Evolutionary conservation across 768 basidiomycete genomes (phyloP), one percentile per base, ranked within the genome.

Genomic region (Pulveroboletus sp.): DNA sequence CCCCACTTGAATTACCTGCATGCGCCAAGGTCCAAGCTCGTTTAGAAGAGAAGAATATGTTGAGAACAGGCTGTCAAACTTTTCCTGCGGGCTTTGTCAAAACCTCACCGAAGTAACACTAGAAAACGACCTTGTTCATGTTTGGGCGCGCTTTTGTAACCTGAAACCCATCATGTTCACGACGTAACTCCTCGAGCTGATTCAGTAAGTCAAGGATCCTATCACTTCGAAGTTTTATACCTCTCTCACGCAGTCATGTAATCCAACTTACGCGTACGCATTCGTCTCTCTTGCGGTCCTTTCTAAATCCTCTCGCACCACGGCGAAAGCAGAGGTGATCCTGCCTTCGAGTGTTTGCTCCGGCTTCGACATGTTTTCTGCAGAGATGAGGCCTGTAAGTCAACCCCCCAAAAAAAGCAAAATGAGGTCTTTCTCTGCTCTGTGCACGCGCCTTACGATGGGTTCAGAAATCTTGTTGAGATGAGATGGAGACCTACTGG

Each of bases 1-100:
- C 18, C 69, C 60, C 8, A 62, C 59, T 50, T 67, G 65, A 37
- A 67, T 62, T 35, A 59, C 61, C 26, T 60, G 64, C 33, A 55
- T 63, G 8, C 70, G 68, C 21, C 60, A 56, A 35, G 61, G 63
- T 21, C 61, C 62, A 21, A 75, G 59, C 31, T 71, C 67, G 33
- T 71, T 59, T 30, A 71, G 51, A 14, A 70, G 44, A 14, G 45
- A 47, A 47, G 55, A 50, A 61, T 55, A 65, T 6, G 39, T 52
- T 38, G 50, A 69, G 47, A 58, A 56, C 21, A 68, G 42, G 21
- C 24, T 13, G 4, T 58, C 46, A n/a, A 68, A 62, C 37, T 53
- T 57, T 41, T 58, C 57, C 66, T 68, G 38, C 6, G 17, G 36
- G 18, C 37, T 9, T 28, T 13, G 40, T 61, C 53, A 54, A 46